phyloP scores from a whole-genome alignment of 306 rosid genomes.

The Vachellia collinsii region DNA sequence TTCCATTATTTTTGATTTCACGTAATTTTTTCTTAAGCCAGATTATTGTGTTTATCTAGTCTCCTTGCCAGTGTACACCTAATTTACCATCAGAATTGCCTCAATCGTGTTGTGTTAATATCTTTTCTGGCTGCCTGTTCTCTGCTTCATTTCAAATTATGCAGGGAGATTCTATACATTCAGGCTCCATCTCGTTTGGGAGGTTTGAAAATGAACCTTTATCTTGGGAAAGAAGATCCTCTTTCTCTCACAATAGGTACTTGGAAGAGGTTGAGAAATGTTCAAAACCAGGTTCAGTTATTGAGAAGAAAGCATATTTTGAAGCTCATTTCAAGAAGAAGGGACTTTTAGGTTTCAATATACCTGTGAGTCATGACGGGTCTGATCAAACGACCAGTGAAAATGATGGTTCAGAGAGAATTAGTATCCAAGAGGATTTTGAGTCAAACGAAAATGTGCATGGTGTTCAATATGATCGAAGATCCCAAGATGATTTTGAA shows the following conservation, averaged over 20 bases:
- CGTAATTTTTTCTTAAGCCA: neutral
- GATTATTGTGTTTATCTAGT: neutral
- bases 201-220: slow-evolving; percentile 70
- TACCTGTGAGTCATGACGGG: slow-evolving; percentile 32
- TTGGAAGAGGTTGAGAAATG: slow-evolving; percentile 73
- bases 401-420: slow-evolving; percentile 46
- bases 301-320: slow-evolving; percentile 62
- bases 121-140: slow-evolving; percentile 28
- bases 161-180: slow-evolving; percentile 74
- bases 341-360: slow-evolving; percentile 48
- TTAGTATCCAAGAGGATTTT: slow-evolving; percentile 43
- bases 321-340: slow-evolving; percentile 73
- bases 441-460: slow-evolving; percentile 44
- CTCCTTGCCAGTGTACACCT: neutral
- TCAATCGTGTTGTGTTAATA: slow-evolving; percentile 24
- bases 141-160: slow-evolving; percentile 35
- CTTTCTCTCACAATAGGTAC: slow-evolving; percentile 65
- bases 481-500: slow-evolving; percentile 31
- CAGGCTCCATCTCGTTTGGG: slow-evolving; percentile 88
- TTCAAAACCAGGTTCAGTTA: slow-evolving; percentile 64
- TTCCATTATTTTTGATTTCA: neutral
- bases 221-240: slow-evolving; percentile 81
- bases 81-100: slow-evolving; percentile 10
- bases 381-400: slow-evolving; percentile 33
- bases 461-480: slow-evolving; percentile 37